phyloP scores from a whole-genome alignment of 23 red algal genomes.

The Porphyridium purpureum region DNA sequence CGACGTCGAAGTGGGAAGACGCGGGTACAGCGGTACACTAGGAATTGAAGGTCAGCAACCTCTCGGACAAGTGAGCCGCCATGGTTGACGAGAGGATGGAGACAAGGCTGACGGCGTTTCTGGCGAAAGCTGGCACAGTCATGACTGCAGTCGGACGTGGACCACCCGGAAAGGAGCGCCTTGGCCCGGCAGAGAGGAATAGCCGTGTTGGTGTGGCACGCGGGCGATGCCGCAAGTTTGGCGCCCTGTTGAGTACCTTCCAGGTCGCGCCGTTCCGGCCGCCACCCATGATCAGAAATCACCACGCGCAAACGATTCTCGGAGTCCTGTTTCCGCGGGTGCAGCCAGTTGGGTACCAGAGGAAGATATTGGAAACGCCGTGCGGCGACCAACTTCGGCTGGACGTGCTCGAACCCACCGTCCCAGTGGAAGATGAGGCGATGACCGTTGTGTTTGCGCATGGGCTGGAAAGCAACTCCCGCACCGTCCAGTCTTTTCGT shows the following conservation, averaged over 20 bases:
- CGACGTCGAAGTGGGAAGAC: too few species aligned
- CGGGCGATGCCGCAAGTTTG: too few species aligned
- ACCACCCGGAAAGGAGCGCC: too few species aligned
- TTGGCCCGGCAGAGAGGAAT: too few species aligned
- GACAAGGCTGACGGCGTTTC: too few species aligned
- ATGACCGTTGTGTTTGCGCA: conserved; percentile 51
- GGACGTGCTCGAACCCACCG: conserved; percentile 13
- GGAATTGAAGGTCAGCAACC: too few species aligned
- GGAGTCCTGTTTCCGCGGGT: conserved; percentile 24
- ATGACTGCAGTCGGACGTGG: too few species aligned
- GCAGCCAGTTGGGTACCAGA: conserved; percentile 5
- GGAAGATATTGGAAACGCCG: neutral
- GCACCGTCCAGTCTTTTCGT: conserved; percentile 17
- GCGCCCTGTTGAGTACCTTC: conserved; percentile 1
- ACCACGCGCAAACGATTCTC: conserved; percentile 61
- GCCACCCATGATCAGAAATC: conserved; percentile 14
- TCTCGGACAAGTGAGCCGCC: too few species aligned
- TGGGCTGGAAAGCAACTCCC: conserved; percentile 64
- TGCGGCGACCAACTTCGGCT: conserved; percentile 13
- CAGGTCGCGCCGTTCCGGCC: neutral
- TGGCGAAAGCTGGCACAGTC: too few species aligned
- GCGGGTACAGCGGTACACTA: too few species aligned
- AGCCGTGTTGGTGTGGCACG: too few species aligned
- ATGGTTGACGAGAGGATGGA: too few species aligned
- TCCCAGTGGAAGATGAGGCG: neutral